Conservation (phyloP, 352 stramenopile genomes). For the Pythium sp. region DNA sequence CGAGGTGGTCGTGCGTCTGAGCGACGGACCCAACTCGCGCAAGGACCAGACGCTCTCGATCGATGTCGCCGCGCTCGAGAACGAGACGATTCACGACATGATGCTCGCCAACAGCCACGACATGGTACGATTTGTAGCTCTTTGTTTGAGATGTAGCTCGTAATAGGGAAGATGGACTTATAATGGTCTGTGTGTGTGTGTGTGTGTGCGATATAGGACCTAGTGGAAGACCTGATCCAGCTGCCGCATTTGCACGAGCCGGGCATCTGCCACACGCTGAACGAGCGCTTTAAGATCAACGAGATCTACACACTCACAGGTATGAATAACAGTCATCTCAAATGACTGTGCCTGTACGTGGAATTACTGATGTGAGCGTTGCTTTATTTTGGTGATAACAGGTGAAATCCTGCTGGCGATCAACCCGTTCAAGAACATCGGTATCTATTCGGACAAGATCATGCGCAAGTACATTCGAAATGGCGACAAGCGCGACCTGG, state of each 20-base stretch:
- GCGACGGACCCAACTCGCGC: conserved; percentile 44
- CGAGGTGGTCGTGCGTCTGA: conserved; percentile 51
- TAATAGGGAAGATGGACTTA: not conserved
- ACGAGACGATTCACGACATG: conserved; percentile 51
- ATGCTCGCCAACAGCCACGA: conserved; percentile 83
- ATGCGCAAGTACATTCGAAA: conserved; percentile 87
- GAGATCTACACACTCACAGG: conserved; percentile 92
- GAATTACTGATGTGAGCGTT: not conserved
- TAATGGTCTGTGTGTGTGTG: not conserved
- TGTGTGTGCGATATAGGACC: conserved; percentile 35
- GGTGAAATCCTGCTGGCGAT: conserved; percentile 84
- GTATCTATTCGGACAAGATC: conserved; percentile 86
- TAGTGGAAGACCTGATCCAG: conserved; percentile 92
- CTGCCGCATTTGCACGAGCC: conserved; percentile 93
- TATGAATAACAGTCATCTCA: too few relatives aligned
- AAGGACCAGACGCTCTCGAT: conserved; percentile 48
- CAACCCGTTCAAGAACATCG: conserved; percentile 87
- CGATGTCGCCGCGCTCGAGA: conserved; percentile 63
- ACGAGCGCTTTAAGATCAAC: conserved; percentile 90
- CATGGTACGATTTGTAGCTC: conserved; percentile 42
- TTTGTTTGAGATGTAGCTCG: not conserved
- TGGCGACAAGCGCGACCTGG: conserved; percentile 67
- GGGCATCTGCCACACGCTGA: conserved; percentile 91
- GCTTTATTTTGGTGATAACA: conserved; percentile 7
- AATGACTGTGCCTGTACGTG: too few relatives aligned